Evolutionary conservation across 2,329 filamentous ascomycete genomes (phyloP), one percentile per base, ranked within the genome.

Genomic region (Phyllosticta capitalensis): DNA sequence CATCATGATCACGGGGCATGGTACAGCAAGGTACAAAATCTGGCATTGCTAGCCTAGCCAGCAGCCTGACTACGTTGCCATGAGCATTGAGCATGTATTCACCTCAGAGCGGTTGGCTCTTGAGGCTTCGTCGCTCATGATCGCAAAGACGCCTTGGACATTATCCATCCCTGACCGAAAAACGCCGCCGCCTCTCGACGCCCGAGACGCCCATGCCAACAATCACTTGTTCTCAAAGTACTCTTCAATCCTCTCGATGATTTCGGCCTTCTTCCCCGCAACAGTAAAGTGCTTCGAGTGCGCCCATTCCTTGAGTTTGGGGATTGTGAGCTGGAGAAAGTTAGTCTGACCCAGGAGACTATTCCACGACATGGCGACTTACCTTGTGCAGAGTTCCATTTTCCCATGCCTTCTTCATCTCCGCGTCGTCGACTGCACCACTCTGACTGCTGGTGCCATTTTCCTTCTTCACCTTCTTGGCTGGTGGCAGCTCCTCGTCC

Each of bases 381-480:
- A 69, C 67, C 66, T 79, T 80, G 51, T 63, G 70, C 7, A 81
- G 65, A 9, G 69, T 71, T 6, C 77, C 73, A 60, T 74, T 75
- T 38, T 76, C 70, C 61, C 74, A 79, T 3, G 74, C 66, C 5
- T 62, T 64, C 26, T 71, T 72, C 75, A 81, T 79, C 28, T 76
- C 71, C 51, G 38, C 45, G 20, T 71, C 69, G 59, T 80, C 77
- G 3, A 61, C 26, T 45, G 14, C 38, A 45, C 38, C 38, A 45
- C n/a, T 45, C 17, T n/a, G 17, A 7, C 38, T n/a, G 21, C 52
- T 65, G 14, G 45, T 57, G 7, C 63, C 67, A 19, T 67, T 65
- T 26, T 67, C 66, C 12, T 71, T 68, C 67, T 81, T 83, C 20
- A 72, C 66, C 57, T 75, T 77, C 65, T 82, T 83, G 7, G 74